phyloP scores from a whole-genome alignment of 805 yeast genomes.

The Starmerella apicola region DNA sequence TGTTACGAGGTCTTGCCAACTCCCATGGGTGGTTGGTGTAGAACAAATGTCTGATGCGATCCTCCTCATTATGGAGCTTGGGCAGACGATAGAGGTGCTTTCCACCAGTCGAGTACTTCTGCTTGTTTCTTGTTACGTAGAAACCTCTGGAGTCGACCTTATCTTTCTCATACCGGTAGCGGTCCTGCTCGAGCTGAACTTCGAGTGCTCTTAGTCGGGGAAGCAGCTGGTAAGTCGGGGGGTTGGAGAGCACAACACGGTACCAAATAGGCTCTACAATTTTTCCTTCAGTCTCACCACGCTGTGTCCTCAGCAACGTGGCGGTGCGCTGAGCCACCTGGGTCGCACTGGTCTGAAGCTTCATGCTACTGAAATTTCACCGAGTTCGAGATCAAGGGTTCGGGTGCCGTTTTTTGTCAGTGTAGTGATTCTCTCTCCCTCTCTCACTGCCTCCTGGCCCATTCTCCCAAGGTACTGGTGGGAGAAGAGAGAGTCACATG shows the following conservation, averaged over 20 bases:
- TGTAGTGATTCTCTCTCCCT: too few relatives aligned
- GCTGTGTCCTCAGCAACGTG: slow-evolving; percentile 54
- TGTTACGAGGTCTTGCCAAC: slow-evolving; percentile 71
- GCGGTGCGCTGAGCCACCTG: slow-evolving; percentile 73
- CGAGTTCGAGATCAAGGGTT: too few relatives aligned
- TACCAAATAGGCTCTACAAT: slow-evolving; percentile 77
- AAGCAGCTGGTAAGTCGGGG: slow-evolving; percentile 58
- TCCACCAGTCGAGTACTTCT: slow-evolving; percentile 24
- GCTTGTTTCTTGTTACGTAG: slow-evolving; percentile 38
- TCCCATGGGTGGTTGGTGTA: slow-evolving; percentile 98
- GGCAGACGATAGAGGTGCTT: slow-evolving; percentile 39
- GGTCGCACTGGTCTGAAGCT: slow-evolving; percentile 63
- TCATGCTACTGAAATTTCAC: slow-evolving; percentile 35
- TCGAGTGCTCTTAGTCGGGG: slow-evolving; percentile 30
- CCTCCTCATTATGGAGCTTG: slow-evolving; percentile 53
- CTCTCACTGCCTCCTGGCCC: too few relatives aligned
- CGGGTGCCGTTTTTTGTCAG: too few relatives aligned
- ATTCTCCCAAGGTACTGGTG: too few relatives aligned
- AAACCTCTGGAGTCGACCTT: slow-evolving; percentile 17
- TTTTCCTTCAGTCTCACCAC: slow-evolving; percentile 26
- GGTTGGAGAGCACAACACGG: slow-evolving; percentile 67
- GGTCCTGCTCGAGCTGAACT: slow-evolving; percentile 14
- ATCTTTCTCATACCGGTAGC: slow-evolving; percentile 7
- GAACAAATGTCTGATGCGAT: slow-evolving; percentile 67
- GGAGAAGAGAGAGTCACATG: too few relatives aligned